phyloP scores from a whole-genome alignment of 768 basidiomycete species.

The Termitomyces eurrhizus region DNA sequence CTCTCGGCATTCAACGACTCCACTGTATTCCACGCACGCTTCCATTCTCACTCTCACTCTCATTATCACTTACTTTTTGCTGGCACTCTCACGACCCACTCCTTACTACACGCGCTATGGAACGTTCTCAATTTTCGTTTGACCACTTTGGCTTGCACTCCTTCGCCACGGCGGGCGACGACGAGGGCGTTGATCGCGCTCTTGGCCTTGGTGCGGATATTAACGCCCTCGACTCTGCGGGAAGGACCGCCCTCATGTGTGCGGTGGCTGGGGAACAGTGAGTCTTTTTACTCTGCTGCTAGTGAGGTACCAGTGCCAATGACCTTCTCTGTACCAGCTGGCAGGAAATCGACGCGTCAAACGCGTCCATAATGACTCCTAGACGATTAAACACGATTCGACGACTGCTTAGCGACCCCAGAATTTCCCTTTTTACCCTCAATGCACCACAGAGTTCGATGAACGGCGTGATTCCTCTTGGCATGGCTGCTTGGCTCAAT shows the following conservation, averaged over 20 bases:
- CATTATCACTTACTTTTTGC: conserved; percentile 8
- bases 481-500: conserved; percentile 81
- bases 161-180: conserved; percentile 55
- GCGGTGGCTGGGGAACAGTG: conserved; percentile 73
- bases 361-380: conserved; percentile 63
- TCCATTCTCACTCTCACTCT: conserved; percentile 7
- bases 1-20: conserved; percentile 3
- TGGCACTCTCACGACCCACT: conserved; percentile 11
- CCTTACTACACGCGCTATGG: conserved; percentile 17
- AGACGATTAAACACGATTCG: conserved; percentile 56
- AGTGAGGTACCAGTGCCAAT: conserved; percentile 4
- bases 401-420: conserved; percentile 48
- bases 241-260: conserved; percentile 63
- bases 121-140: conserved; percentile 25
- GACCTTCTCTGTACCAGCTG: conserved; percentile 39
- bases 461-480: conserved; percentile 73
- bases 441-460: conserved; percentile 71
- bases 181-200: conserved; percentile 47
- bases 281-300: conserved; percentile 19
- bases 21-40: conserved; percentile 11
- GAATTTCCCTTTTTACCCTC: conserved; percentile 63
- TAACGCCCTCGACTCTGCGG: conserved; percentile 57
- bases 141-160: conserved; percentile 43
- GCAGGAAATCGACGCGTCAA: conserved; percentile 64
- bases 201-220: conserved; percentile 62